A percentile compares a stretch with the other conserved stretches of the same genome.
Conservation (phyloP, 2,329 filamentous ascomycete species). For the Xylaria sp. region DNA sequence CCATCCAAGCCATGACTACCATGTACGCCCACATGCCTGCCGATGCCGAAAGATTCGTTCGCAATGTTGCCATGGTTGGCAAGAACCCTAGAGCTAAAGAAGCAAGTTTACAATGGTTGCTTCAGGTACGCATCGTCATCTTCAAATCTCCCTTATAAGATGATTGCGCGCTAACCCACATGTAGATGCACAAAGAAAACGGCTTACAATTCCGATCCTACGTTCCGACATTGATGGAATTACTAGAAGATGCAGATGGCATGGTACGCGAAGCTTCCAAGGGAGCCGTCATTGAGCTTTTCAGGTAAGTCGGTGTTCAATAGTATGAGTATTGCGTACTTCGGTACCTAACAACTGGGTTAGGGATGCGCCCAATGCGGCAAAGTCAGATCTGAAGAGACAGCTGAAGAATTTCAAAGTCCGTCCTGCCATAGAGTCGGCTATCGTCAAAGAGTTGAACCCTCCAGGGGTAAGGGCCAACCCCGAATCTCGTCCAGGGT, state of each 20-base stretch:
- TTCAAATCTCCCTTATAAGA: not conserved
- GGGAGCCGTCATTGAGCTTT: slow-evolving; percentile 82
- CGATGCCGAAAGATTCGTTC: slow-evolving; percentile 81
- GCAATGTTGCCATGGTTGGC: slow-evolving; percentile 77
- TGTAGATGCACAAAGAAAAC: slow-evolving; percentile 75
- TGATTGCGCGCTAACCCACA: slow-evolving; percentile 33
- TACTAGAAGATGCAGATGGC: slow-evolving; percentile 88
- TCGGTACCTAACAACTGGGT: slow-evolving; percentile 24
- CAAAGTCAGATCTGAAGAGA: slow-evolving; percentile 87
- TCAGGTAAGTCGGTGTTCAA: slow-evolving; percentile 61
- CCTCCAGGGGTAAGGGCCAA: slow-evolving; percentile 51
- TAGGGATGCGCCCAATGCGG: slow-evolving; percentile 77
- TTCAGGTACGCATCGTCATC: slow-evolving; percentile 60
- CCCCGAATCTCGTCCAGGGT: slow-evolving; percentile 49
- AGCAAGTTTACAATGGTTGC: slow-evolving; percentile 81
- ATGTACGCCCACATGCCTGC: slow-evolving; percentile 71
- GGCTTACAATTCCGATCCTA: slow-evolving; percentile 82
- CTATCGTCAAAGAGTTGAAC: slow-evolving; percentile 77
- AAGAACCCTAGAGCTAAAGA: slow-evolving; percentile 88
- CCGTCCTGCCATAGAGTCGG: slow-evolving; percentile 81
- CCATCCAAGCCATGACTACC: slow-evolving; percentile 76
- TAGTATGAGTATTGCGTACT: not conserved
- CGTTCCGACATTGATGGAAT: slow-evolving; percentile 80
- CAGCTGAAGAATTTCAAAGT: slow-evolving; percentile 86
- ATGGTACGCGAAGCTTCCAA: slow-evolving; percentile 87